Conservation (phyloP, 768 basidiomycete genomes). For the Suillus discolor region DNA sequence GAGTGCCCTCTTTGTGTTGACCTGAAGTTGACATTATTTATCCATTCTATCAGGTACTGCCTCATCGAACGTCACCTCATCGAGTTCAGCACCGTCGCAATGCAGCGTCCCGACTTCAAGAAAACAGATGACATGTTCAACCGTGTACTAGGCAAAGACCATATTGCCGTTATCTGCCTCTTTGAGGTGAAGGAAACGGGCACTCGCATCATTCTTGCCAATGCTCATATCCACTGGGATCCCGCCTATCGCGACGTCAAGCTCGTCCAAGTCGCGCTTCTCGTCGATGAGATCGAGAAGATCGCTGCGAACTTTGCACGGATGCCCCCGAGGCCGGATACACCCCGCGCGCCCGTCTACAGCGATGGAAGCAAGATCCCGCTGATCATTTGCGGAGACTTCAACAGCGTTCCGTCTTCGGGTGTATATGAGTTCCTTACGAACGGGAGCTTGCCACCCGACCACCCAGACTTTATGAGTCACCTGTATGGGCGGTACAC, state of each 20-base stretch:
- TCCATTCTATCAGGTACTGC: conserved; percentile 61
- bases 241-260: conserved; percentile 94
- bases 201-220: conserved; percentile 85
- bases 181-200: conserved; percentile 89
- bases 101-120: conserved; percentile 92
- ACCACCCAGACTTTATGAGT: conserved; percentile 91
- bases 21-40: conserved; percentile 5
- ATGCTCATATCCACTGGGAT: conserved; percentile 94
- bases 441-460: conserved; percentile 63
- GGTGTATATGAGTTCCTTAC: conserved; percentile 93
- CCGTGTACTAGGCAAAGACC: conserved; percentile 92
- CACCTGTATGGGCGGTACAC: conserved; percentile 94
- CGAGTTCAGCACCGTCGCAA: conserved; percentile 91
- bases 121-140: conserved; percentile 99
- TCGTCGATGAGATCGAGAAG: conserved; percentile 93
- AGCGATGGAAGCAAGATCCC: conserved; percentile 89
- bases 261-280: conserved; percentile 90
- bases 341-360: conserved; percentile 56
- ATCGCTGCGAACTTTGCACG: conserved; percentile 81
- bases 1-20: conserved; percentile 34
- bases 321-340: conserved; percentile 64
- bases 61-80: conserved; percentile 92
- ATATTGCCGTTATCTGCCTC: conserved; percentile 85
- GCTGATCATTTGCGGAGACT: conserved; percentile 90
- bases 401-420: conserved; percentile 85